Conservation (phyloP, 805 yeast genomes). For the Saccharomycopsis fermentans region DNA sequence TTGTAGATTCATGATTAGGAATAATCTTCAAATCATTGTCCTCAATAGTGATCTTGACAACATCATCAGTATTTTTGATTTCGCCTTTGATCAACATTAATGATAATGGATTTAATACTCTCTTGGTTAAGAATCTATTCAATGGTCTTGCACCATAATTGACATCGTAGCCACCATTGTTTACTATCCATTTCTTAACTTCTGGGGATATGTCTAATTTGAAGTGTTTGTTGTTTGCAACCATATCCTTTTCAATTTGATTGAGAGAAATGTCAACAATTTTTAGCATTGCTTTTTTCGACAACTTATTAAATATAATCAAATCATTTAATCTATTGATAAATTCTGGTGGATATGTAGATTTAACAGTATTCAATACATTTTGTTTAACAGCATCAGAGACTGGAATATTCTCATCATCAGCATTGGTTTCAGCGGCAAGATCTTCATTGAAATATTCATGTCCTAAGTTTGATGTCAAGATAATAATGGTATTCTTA, state of each 20-base stretch:
- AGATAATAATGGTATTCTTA: conserved; percentile 87
- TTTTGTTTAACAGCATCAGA: conserved; percentile 39
- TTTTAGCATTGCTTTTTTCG: conserved; percentile 59
- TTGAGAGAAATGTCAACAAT: conserved; percentile 78
- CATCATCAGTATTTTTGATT: conserved; percentile 47
- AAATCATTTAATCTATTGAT: conserved; percentile 90
- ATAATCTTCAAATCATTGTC: conserved; percentile 9
- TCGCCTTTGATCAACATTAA: conserved; percentile 70
- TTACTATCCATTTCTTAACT: conserved; percentile 71
- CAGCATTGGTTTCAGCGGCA: conserved; percentile 22
- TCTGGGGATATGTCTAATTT: conserved; percentile 40
- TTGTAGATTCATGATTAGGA: conserved; percentile 13
- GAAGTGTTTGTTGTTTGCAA: conserved; percentile 63
- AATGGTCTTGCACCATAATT: conserved; percentile 94
- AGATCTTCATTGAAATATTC: conserved; percentile 66
- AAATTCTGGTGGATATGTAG: conserved; percentile 86
- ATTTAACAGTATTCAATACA: conserved; percentile 61
- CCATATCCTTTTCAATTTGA: conserved; percentile 72
- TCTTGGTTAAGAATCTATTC: conserved; percentile 78
- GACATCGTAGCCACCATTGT: conserved; percentile 75
- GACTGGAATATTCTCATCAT: conserved; percentile 54
- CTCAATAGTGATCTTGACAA: conserved; percentile 36
- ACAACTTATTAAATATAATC: conserved; percentile 84
- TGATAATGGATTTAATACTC: conserved; percentile 84
- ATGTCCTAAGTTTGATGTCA: conserved; percentile 96